Base-by-base conservation (phyloP, 768 basidiomycete genomes). In the Mycena latifolia region DNA sequence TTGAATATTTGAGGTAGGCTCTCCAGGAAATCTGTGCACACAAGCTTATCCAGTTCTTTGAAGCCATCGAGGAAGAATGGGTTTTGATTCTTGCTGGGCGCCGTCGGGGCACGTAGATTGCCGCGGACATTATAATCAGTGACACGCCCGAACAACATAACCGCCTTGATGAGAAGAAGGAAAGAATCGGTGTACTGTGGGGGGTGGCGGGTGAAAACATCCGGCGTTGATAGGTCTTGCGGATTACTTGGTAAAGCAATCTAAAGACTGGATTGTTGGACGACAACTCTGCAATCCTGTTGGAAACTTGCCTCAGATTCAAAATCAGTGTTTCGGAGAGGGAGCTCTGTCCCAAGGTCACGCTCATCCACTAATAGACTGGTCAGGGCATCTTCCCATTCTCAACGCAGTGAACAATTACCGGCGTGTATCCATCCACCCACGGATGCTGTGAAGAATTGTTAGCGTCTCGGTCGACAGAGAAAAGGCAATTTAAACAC, bases 41-140 rank as follows among this genome's bases (percentile, higher is more conserved):
- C 87, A 24, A 95, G 82, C 66, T 80, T 83, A 71, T 95, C 94
- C 43, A 95, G 80, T 56, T 84, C 87, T 66, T 85, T 78, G 72
- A 95, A 95, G 9, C 88, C 92, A 1, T 85, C 83, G 17, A 89
- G 73, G 28, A 79, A 80, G 74, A 89, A 93, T 1, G 92, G 92
- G 70, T 92, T 90, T 71, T 92, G 91, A 62, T 84, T 87, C 72
- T 90, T 92, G 78, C 86, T 89, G 14, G 89, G 87, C 0, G 88
- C 85, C 10, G 86, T 86, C n/a, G 85, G 84, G 18, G 87, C 86
- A 33, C 89, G 88, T 37, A 94, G 78, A 72, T 88, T 91, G 35
- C 88, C 86, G 28, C 93, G 88, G 28, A 93, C 92, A 71, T 91
- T 93, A 76, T 88, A 93, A 76, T 95, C 94, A 3, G 93, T 95